phyloP scores from a whole-genome alignment of 257 asterid species.

The Solanum etuberosum region DNA sequence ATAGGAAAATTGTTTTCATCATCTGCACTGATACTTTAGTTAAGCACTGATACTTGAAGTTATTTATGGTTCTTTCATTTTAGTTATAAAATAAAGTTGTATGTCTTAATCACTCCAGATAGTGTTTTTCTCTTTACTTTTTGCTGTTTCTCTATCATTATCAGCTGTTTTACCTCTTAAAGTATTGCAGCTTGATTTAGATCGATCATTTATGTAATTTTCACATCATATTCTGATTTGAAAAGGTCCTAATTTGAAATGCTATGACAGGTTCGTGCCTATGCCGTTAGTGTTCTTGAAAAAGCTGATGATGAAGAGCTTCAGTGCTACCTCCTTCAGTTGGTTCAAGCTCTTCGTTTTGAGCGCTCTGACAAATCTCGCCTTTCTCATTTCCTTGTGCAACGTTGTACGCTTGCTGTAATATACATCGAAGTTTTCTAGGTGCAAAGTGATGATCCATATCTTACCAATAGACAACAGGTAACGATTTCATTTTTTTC shows the following conservation, averaged over 20 bases:
- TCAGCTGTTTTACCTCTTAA: neutral
- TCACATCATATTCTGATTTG: neutral
- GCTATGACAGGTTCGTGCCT: conserved; percentile 71
- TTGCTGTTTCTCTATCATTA: neutral
- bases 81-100: neutral
- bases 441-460: neutral
- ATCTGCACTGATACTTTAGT: too few relatives aligned
- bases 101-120: neutral
- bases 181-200: neutral
- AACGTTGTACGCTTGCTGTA: conserved; percentile 65
- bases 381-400: conserved; percentile 88
- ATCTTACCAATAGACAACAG: neutral
- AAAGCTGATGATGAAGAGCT: conserved; percentile 99
- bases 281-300: conserved; percentile 92
- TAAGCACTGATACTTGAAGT: too few relatives aligned
- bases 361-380: conserved; percentile 93
- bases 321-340: conserved; percentile 94
- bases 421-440: conserved; percentile 10
- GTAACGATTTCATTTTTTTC: neutral
- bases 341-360: conserved; percentile 98
- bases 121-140: neutral
- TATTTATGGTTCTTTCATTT: neutral
- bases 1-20: neutral
- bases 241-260: conserved; percentile 1
- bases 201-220: neutral